These are phyloP conservation scores for Bipolaris victoriae DNA, from an alignment of 2,329 filamentous ascomycete species.

Conservation along the genomic window DNA sequence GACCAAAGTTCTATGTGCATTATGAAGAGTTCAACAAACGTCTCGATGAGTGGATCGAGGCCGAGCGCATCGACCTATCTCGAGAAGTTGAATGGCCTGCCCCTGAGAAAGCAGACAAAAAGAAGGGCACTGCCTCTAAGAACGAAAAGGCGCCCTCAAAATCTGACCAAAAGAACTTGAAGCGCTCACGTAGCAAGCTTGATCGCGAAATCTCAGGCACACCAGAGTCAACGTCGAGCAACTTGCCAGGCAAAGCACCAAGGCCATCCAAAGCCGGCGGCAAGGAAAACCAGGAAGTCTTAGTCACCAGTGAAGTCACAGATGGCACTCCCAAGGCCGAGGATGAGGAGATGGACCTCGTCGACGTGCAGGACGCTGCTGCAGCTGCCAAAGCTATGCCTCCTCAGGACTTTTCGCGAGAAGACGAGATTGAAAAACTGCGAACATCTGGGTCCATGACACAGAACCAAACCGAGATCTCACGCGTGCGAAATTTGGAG, in stretches of 20 bases:
- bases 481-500: slow-evolving; percentile 91
- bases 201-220: slow-evolving; percentile 64
- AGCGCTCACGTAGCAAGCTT: slow-evolving; percentile 54
- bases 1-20: slow-evolving; percentile 91
- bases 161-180: slow-evolving; percentile 55
- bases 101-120: slow-evolving; percentile 87
- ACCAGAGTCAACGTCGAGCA: slow-evolving; percentile 58
- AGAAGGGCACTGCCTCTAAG: slow-evolving; percentile 66
- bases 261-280: slow-evolving; percentile 64
- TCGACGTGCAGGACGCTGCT: slow-evolving; percentile 60
- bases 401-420: slow-evolving; percentile 69
- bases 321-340: slow-evolving; percentile 58
- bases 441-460: slow-evolving; percentile 97
- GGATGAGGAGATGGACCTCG: slow-evolving; percentile 59
- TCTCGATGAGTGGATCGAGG: slow-evolving; percentile 85
- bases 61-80: slow-evolving; percentile 80
- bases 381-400: slow-evolving; percentile 60
- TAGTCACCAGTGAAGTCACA: slow-evolving; percentile 55
- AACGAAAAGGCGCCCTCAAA: slow-evolving; percentile 50
- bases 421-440: slow-evolving; percentile 95
- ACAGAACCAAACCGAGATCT: slow-evolving; percentile 96
- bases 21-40: slow-evolving; percentile 98
- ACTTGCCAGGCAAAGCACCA: slow-evolving; percentile 54
- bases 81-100: slow-evolving; percentile 96
- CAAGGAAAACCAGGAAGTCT: slow-evolving; percentile 64